Evolutionary conservation across 176 grass and related monocot species (phyloP), one percentile per base, ranked within the genome.

Genomic region (Zizania latifolia): DNA sequence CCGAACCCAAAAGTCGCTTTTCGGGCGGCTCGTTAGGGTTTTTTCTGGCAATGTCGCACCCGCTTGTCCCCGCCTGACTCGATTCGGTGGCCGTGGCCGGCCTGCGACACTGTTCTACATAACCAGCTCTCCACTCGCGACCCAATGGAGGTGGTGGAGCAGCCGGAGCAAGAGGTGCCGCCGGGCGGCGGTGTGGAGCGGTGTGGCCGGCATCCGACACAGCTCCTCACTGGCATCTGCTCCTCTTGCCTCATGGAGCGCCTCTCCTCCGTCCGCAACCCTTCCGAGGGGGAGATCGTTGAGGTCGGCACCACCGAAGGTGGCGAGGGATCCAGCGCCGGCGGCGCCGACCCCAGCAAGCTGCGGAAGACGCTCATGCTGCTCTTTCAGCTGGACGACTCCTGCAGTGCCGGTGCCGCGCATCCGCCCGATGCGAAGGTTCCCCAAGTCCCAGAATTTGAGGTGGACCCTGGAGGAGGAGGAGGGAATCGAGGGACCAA

Each of bases 311-410:
- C 76, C 10, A 53, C 48, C 8, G 48, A 2, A 15, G 23, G 56
- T 65, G 45, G 5, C 38, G 9, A 17, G 24, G 8, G 31, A 29
- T 3, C 29, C 74, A 55, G 45, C 44, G 58, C 59, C 62, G 69
- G 58, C 40, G 71, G n/a, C n/a, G n/a, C 69, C 38, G 65, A 62
- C 74, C 37, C 58, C 37, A 45, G 84, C 78, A 92, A 70, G 70
- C 74, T 78, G 56, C 88, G 92, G 65, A 95, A 57, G 75, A 99
- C 92, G 44, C 89, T 99, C 59, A 90, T 84, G 68, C 86, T 90
- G 44, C 82, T 95, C 69, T 99, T 99, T 80, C 89, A 99, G 79
- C 76, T 92, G 32, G 96, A 99, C 67, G 95, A 98, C 79, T 86
- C 70, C 35, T 16, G 27, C 28, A 15, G 55, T 55, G 65, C 29